A percentile compares a stretch with the other conserved stretches of the same genome.
Conservation (phyloP, 2,329 filamentous ascomycete species). For the Tricladium varicosporioides region DNA sequence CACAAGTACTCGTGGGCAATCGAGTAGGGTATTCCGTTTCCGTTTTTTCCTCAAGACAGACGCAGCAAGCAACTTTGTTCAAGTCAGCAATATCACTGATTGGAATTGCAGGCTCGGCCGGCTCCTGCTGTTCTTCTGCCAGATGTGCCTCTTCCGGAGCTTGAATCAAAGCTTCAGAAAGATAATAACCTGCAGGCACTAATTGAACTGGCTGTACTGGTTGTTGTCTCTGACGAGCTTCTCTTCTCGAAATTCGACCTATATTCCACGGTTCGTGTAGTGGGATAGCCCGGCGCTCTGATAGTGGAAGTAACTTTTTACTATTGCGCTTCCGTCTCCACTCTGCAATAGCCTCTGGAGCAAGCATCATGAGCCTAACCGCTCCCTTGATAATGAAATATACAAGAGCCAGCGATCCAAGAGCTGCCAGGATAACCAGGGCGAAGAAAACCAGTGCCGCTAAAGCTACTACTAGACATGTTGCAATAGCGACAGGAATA, state of each 20-base stretch:
- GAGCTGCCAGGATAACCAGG: slow-evolving; percentile 6
- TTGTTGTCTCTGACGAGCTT: background rate
- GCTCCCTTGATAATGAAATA: slow-evolving; percentile 3
- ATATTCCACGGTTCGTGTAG: slow-evolving; percentile 1
- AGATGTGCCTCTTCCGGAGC: slow-evolving; percentile 8
- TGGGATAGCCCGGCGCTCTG: background rate
- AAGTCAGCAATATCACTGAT: background rate
- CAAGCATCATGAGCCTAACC: background rate
- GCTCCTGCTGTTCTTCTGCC: background rate
- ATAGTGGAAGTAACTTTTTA: slow-evolving; percentile 5
- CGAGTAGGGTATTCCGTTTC: slow-evolving; percentile 7
- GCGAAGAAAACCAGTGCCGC: slow-evolving; percentile 9
- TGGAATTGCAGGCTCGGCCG: background rate
- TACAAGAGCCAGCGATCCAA: background rate
- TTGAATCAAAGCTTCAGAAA: background rate
- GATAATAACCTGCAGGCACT: slow-evolving; percentile 7
- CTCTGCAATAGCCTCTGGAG: slow-evolving; percentile 11
- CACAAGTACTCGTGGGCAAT: slow-evolving; percentile 9
- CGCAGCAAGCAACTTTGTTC: slow-evolving; percentile 3
- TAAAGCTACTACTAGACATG: slow-evolving; percentile 9
- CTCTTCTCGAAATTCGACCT: background rate
- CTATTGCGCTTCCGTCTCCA: slow-evolving; percentile 2
- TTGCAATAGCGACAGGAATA: slow-evolving; percentile 15
- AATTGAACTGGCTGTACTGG: slow-evolving; percentile 1
- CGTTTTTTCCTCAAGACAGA: slow-evolving; percentile 17